Base-by-base conservation (phyloP, 2,329 filamentous ascomycete species). In the Cadophora luteo-olivacea region DNA sequence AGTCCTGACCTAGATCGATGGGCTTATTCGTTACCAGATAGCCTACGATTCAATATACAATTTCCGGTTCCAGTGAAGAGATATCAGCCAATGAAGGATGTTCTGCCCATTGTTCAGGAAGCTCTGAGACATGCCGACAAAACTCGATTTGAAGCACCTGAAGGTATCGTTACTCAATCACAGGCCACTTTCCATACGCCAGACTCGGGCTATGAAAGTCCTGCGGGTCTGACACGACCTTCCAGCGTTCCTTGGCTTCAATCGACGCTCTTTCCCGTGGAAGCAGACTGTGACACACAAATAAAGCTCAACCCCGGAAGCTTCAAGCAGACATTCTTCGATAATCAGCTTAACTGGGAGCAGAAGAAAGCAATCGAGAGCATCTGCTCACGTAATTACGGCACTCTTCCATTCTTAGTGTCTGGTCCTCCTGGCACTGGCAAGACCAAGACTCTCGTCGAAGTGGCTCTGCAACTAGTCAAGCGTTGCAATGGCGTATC, bases 361-460 rank as follows among this genome's bases (percentile, higher is more conserved):
- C 71, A 72, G 58, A 66, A 70, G 38, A 71, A 69, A 45, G 69
- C 66, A 22, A 64, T 71, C 19, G 66, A 69, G 24, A 71, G 68
- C 38, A 66, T 72, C 25, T 67, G 69, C 51, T 58, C 55, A 1
- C 64, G 68, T 16, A 67, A 72, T 19, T 72, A 69, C 61, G 69
- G 71, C 8, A 62, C 57, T 19, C 57, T 72, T n/a, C 71, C 71
- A 33, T 72, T 68, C 49, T 51, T 72, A n/a, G 64, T 72, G 6
- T 72, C 69, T 41, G 71, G 71, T 1, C 71, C 71, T 58, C 71
- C 71, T 25, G 71, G 71, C 19, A 72, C 71, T 24, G 71, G 71
- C 14, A 72, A 72, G 38, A 72, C 71, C 8, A 72, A 72, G 51
- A 72, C 69, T 14, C 36, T 72, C 22, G 66, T 72, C 9, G 71